A percentile compares a stretch with the other conserved stretches of the same genome.
Evolutionary conservation across 75 land plant species (phyloP).

Genomic region (Ceratopteris richardii): DNA sequence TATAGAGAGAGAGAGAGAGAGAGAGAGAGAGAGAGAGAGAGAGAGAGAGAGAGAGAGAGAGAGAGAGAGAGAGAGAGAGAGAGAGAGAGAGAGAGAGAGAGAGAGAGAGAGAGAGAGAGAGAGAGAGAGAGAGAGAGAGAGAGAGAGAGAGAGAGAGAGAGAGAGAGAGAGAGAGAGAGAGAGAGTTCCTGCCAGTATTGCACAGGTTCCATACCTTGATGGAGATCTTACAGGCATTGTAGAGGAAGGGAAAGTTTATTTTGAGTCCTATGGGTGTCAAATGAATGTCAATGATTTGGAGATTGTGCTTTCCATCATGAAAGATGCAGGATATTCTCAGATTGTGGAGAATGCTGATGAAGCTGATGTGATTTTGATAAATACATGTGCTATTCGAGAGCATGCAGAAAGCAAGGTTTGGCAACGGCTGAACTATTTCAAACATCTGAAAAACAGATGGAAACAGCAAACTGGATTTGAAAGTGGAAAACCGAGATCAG

Average conservation of each 20-base stretch:
- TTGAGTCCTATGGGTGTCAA: slow-evolving; percentile 97
- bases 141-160: too few species aligned
- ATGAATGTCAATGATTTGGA: slow-evolving; percentile 99
- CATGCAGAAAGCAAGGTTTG: slow-evolving; percentile 96
- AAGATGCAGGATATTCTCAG: slow-evolving; percentile 74
- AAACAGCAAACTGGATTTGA: slow-evolving; percentile 44
- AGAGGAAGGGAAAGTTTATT: slow-evolving; percentile 61
- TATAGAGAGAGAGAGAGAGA: too few species aligned
- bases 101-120: too few species aligned
- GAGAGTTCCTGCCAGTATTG: not conserved
- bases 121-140: too few species aligned
- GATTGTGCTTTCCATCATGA: slow-evolving; percentile 90
- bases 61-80: too few species aligned
- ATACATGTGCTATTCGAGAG: slow-evolving; percentile 97
- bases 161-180: slow-evolving; percentile 7
- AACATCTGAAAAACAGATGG: slow-evolving; percentile 84
- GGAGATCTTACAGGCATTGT: not conserved
- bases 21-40: too few species aligned
- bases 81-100: too few species aligned
- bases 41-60: too few species aligned
- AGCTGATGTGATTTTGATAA: slow-evolving; percentile 89
- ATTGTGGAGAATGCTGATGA: slow-evolving; percentile 68
- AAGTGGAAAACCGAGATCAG: slow-evolving; percentile 31
- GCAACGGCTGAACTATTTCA: slow-evolving; percentile 97
- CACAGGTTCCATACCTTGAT: slow-evolving; percentile 3